Base-by-base conservation (phyloP, 805 yeast genomes). In the Wickerhamomyces hampshirensis region DNA sequence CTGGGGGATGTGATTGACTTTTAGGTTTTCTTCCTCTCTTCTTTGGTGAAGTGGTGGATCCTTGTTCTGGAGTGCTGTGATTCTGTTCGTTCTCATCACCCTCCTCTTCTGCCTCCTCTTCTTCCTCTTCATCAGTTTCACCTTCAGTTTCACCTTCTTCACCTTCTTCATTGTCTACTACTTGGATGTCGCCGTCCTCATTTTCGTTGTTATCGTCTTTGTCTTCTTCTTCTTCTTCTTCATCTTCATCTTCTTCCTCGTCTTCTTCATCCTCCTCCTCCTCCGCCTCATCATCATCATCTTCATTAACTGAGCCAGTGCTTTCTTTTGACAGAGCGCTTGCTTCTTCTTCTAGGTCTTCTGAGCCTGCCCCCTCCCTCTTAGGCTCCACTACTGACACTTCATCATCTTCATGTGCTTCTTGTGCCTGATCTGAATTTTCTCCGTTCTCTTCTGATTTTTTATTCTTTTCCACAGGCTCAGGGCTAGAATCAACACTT, bases 51-150 rank as follows among this genome's bases (percentile, higher is more conserved):
- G 34, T 31, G 12, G 31, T 27, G 8, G 13, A 24, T 29, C 16
- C 21, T 12, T 6, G 33, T 16, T 11, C 38, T 33, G 37, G 42
- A 10, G 35, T 37, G 27, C 34, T 37, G 14, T 40, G 26, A 18
- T 32, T 37, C 23, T 31, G 41, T 26, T 33, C 38, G 13, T 33
- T 32, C 24, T 27, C 42, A 15, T 28, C 31, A 7, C 27, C 31
- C 29, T 37, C 39, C 23, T 38, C 41, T 5, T 34, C 43, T 23
- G 37, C 41, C 6, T 35, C 37, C 23, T 38, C 41, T 10, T 42
- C 45, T 18, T 35, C 42, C 8, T 45, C 39, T 24, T 31, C 37
- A 8, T 26, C 50, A 15, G 39, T 40, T 15, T 44, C 43, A 13
- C 39, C 48, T n/a, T 36, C 48, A 6, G 29, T 39, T 3, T 34